Evolutionary conservation across 805 yeast species (phyloP), one percentile per base, ranked within the genome.

Genomic region (Wickerhamomyces hampshirensis): DNA sequence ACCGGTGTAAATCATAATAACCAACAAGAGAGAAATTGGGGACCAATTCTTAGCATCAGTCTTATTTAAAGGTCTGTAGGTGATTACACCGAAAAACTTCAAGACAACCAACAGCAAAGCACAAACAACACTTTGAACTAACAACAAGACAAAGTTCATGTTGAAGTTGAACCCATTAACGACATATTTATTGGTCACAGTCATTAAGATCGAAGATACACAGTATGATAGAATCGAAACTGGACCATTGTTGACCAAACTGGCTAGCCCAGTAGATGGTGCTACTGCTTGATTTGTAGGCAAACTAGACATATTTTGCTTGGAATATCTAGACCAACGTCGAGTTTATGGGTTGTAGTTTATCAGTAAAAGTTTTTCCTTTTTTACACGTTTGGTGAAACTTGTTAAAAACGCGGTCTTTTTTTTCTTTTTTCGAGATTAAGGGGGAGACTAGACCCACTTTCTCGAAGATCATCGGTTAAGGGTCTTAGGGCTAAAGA

Each of bases 11-110:
- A 89, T 89, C 98, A 91, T 93, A 31, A 78, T 68, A 30, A 89
- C 98, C 55, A 93, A 76, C 53, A 89, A 66, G 47, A 88, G 65
- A 2, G 97, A 89, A 54, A 93, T 88, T 38, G 98, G 98, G 49
- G 86, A 77, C 94, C 98, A 93, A 67, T 86, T 87, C 65, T 81
- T 84, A 38, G 96, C 95, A 67, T 93, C 98, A 37, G 76, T 81
- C 48, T 70, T 66, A 71, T 86, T 86, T 64, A 84, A 77, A 48
- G 81, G 81, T 63, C 98, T 82, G 71, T 83, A 91, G 42, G 82
- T 84, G 62, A 91, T 87, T 46, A 85, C 66, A 30, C 86, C 86
- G 35, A 82, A 60, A 9, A 74, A 52, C 63, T 87, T 88, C 60
- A 91, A 71, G n/a, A 76, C 64, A 38, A 78, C 71, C 50, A 93